Evolutionary conservation across 768 basidiomycete genomes (phyloP).

Genomic region (Tulasnella sp.): DNA sequence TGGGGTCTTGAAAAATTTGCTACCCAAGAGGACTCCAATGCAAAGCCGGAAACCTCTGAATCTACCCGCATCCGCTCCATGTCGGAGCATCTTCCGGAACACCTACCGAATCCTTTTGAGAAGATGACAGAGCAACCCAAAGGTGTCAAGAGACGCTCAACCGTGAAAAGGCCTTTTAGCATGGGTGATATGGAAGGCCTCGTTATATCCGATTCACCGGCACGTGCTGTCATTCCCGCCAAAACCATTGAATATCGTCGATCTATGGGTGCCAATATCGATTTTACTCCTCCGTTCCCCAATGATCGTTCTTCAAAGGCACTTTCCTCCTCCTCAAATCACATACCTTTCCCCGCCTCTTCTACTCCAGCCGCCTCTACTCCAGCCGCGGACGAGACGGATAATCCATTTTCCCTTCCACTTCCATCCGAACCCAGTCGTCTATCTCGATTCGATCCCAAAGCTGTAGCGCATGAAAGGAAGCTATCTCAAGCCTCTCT

Average conservation of each 20-base stretch:
- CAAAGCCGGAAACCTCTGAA: conserved; percentile 7
- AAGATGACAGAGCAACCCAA: too few relatives aligned
- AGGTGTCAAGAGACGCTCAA: conserved; percentile 11
- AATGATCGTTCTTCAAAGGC: conserved; percentile 27
- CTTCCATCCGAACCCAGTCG: conserved; percentile 47
- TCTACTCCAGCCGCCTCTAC: conserved; percentile 6
- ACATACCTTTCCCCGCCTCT: not conserved
- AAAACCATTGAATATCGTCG: conserved; percentile 23
- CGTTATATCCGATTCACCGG: conserved; percentile 29
- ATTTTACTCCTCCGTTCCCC: conserved; percentile 31
- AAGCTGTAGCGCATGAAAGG: conserved; percentile 37
- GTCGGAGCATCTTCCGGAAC: not conserved
- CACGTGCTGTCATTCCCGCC: conserved; percentile 16
- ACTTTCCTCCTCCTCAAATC: conserved; percentile 7
- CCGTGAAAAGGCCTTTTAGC: conserved; percentile 45
- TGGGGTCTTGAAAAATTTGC: conserved; percentile 47
- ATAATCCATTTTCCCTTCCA: conserved; percentile 58
- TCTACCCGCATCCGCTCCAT: conserved; percentile 2
- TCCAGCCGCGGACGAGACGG: conserved; percentile 27
- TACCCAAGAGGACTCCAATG: conserved; percentile 18
- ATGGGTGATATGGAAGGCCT: conserved; percentile 44
- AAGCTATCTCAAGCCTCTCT: not conserved
- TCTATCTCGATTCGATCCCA: conserved; percentile 72
- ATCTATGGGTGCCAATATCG: conserved; percentile 38
- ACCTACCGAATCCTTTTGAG: not conserved